Evolutionary conservation across 352 stramenopile species (phyloP), one percentile per base, ranked within the genome.

Genomic region (Plasmopara halstedii): DNA sequence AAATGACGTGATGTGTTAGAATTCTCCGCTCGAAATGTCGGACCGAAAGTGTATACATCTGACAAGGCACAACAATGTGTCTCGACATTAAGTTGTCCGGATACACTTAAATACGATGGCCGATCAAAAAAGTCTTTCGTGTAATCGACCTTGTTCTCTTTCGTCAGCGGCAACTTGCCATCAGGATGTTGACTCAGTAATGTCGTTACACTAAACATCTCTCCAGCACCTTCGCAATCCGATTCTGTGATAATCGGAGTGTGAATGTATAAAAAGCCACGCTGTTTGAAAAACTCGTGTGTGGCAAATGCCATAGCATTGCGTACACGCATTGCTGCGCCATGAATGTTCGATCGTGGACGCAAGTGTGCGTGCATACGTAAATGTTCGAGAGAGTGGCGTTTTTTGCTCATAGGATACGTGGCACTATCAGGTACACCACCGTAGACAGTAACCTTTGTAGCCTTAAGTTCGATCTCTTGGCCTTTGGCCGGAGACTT

Each of bases 1-100:
- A 99, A 67, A 67, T 99, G 97, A 44, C 96, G 79, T 39, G 91
- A 86, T 37, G 97, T 99, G 74, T 99, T 96, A 29, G 76, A 97
- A 75, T 99, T 99, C 79, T 99, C 97, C 9, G 97, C 97, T 26
- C 97, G 89, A 68, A 99, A 99, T 35, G 97, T 99, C 17, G 97
- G 97, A 14, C 97, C 97, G 64, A 99, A 99, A 23, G 96, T 99
- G 70, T 99, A 99, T 44, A 85, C 73, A 47, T 90, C 71, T 53
- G 71, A 84, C 17, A 90, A 58, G 7, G 88, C 85, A 48, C 83
- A 95, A 61, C 83, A 89, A 67, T 97, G 84, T 32, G 87, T 97
- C 70, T 98, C 92, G 3, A 96, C 90, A 52, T 97, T 96, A n/a
- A 98, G 75, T 66, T 98, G 94, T n/a, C 93, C 93, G n/a, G 88